Percentiles rank a stretch among this genome's conserved stretches.
These are phyloP conservation scores for Apiospora pterosperma DNA, from an alignment of 2,329 filamentous ascomycete species.

Conservation along the genomic window DNA sequence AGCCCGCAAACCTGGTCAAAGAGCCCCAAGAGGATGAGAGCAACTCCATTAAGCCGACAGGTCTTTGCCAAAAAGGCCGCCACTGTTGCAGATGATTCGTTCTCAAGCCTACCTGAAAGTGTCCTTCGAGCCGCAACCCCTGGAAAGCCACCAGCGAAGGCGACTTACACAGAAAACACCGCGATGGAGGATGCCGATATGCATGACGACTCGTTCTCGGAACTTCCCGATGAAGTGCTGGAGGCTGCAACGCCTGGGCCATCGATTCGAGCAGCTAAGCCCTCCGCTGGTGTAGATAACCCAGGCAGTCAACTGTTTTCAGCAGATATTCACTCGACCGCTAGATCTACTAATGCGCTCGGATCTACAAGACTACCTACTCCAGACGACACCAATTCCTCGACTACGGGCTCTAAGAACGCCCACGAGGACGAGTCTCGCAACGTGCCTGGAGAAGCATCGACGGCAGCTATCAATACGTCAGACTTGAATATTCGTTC, in stretches of 20 bases:
- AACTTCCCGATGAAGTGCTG: conserved; percentile 50
- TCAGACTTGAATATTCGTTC: conserved; percentile 27
- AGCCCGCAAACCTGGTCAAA: conserved; percentile 18
- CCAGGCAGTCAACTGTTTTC: not conserved
- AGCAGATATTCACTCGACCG: conserved; percentile 17
- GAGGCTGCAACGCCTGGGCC: conserved; percentile 44
- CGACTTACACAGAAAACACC: conserved; percentile 6
- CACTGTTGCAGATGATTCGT: conserved; percentile 28
- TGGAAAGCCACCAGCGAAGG: conserved; percentile 19
- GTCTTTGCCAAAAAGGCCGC: conserved; percentile 27
- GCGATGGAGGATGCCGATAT: conserved; percentile 23
- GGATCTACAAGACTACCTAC: conserved; percentile 45
- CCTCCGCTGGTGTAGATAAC: not conserved
- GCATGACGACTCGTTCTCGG: conserved; percentile 56
- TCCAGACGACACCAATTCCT: conserved; percentile 45
- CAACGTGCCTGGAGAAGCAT: conserved; percentile 8
- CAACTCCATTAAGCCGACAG: conserved; percentile 30
- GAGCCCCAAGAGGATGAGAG: conserved; percentile 33
- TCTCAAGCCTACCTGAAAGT: conserved; percentile 32
- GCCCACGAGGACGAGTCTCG: conserved; percentile 17
- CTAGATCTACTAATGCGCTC: conserved; percentile 33
- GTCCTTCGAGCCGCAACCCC: conserved; percentile 29
- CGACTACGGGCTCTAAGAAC: conserved; percentile 31
- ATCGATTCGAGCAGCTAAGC: conserved; percentile 13
- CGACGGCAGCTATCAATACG: conserved; percentile 8